These are phyloP conservation scores for Fistulinella prunicolor DNA, from an alignment of 768 basidiomycete species.

Conservation along the genomic window DNA sequence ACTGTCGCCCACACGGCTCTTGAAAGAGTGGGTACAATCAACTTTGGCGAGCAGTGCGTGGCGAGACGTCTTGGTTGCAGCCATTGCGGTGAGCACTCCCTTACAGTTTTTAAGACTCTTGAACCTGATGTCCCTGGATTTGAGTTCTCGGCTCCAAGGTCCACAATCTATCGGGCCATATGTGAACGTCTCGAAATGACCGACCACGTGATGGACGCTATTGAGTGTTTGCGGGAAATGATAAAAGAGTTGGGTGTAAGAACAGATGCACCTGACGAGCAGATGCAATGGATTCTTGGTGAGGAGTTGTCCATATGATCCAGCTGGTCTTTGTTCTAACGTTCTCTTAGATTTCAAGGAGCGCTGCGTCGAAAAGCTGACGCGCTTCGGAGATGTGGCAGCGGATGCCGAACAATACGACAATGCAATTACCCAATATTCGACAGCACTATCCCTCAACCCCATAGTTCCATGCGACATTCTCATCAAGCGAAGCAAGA, in stretches of 20 bases:
- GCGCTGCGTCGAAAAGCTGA: background rate
- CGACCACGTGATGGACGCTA: background rate
- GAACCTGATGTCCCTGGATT: background rate
- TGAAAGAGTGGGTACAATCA: background rate
- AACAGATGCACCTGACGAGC: background rate
- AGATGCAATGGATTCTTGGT: conserved; percentile 1
- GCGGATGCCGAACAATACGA: background rate
- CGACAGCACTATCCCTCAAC: background rate
- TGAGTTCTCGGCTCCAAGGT: background rate
- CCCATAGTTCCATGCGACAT: background rate
- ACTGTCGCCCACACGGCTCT: background rate
- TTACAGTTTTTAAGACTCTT: background rate
- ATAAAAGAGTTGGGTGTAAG: background rate
- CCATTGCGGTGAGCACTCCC: background rate
- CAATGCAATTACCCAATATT: background rate
- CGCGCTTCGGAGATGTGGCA: background rate
- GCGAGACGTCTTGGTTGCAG: background rate
- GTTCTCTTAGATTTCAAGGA: background rate
- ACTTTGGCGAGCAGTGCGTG: background rate
- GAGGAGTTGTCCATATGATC: background rate
- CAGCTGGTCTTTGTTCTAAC: background rate
- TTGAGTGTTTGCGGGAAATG: background rate
- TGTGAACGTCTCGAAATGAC: background rate
- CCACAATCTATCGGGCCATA: background rate
- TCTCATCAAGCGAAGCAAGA: background rate